Evolutionary conservation across 352 stramenopile genomes (phyloP), one percentile per base, ranked within the genome.

Genomic region (Pythium sp.): DNA sequence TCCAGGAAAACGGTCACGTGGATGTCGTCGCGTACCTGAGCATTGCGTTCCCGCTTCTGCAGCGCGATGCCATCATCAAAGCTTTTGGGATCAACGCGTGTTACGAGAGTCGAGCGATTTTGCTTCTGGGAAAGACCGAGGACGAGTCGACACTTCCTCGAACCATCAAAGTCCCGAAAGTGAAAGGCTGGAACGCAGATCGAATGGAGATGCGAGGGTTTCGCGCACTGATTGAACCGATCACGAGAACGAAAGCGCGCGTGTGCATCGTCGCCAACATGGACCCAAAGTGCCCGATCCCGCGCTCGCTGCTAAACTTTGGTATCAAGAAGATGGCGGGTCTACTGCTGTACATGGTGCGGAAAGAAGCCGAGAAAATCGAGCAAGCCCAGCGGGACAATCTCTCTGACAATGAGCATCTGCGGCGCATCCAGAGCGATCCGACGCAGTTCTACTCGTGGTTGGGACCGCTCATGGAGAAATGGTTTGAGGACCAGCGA

Each of bases 281-380:
- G 34, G 82, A 95, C 57, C 85, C 85, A 1, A 93, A 93, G 58
- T 93, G 84, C 55, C 77, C 85, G 2, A 76, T 95, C 46, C 87
- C 87, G 4, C 82, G 82, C 64, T 65, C 77, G 20, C 67, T 95
- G 65, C 65, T 95, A 34, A 95, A 95, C 65, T 93, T 92, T 75
- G 78, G 76, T 2, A 89, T 93, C 64, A 95, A 95, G 71, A 95
- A 95, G 64, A 77, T 92, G 43, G 87, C 87, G 15, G 87, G 87
- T 0, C 77, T 95, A 34, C 47, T 95, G 63, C 72, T 93, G 24
- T 93, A 89, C 58, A 69, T 95, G 24, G 78, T 95, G 22, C 78
- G 83, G 6, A 87, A 87, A 64, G 85, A 95, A 70, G 84, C 87
- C 15, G 82, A 93, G 62, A 95, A 90, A 65, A 91, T 92, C 20